Percentiles rank a stretch among this genome's conserved stretches.
Evolutionary conservation across 495 filamentous ascomycete species (phyloP).

Genomic region (Tuber brumale): DNA sequence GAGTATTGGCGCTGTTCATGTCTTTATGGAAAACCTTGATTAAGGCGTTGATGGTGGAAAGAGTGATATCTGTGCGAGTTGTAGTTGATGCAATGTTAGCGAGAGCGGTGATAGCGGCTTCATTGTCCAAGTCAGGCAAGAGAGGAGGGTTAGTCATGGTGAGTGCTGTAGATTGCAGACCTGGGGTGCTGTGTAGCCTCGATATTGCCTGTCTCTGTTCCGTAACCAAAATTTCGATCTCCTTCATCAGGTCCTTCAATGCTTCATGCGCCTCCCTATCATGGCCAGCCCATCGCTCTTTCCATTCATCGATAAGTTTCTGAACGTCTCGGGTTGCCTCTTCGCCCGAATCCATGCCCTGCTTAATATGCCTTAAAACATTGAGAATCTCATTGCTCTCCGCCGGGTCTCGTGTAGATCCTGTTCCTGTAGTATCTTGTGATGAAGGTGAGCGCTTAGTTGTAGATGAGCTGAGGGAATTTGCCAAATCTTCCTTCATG

Average conservation of each 20-base stretch:
- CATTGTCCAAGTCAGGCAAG: slow-evolving; percentile 39
- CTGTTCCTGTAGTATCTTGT: slow-evolving; percentile 5
- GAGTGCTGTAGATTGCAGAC: slow-evolving; percentile 39
- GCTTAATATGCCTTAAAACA: slow-evolving; percentile 30
- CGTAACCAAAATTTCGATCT: slow-evolving; percentile 37
- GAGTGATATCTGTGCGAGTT: slow-evolving; percentile 40
- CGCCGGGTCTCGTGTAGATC: slow-evolving; percentile 4
- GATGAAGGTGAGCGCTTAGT: slow-evolving; percentile 15
- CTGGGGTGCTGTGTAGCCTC: slow-evolving; percentile 28
- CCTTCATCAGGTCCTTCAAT: slow-evolving; percentile 36
- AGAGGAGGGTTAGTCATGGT: slow-evolving; percentile 39
- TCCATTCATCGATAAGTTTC: slow-evolving; percentile 38
- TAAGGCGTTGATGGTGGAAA: slow-evolving; percentile 40
- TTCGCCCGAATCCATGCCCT: slow-evolving; percentile 28
- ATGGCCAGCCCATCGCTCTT: slow-evolving; percentile 32
- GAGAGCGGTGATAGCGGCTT: slow-evolving; percentile 41
- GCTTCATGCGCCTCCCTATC: slow-evolving; percentile 35
- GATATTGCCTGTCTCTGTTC: slow-evolving; percentile 38
- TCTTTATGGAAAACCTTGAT: slow-evolving; percentile 42
- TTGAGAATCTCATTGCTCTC: slow-evolving; percentile 31
- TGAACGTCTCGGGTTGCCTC: slow-evolving; percentile 27
- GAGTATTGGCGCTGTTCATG: slow-evolving; percentile 35
- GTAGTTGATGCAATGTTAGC: slow-evolving; percentile 42
- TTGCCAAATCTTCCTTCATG: slow-evolving; percentile 31
- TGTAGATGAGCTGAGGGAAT: slow-evolving; percentile 14